phyloP scores from a whole-genome alignment of 768 basidiomycete genomes.

The Galerina sulciceps region DNA sequence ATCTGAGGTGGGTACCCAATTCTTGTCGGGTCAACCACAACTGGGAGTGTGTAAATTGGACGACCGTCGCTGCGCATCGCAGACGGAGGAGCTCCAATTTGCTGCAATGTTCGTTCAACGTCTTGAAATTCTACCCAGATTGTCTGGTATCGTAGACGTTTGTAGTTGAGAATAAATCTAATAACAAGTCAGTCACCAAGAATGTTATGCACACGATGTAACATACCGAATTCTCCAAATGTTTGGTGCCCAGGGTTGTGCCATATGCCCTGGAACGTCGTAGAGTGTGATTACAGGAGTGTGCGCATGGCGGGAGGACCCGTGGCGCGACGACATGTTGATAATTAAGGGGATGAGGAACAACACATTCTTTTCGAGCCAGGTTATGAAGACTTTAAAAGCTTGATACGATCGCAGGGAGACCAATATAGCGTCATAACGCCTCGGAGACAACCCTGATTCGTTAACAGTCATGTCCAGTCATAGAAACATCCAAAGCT shows the following conservation, averaged over 20 bases:
- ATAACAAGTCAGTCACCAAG: constrained; percentile 2
- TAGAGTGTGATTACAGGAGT: constrained; percentile 65
- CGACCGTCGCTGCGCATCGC: constrained; percentile 57
- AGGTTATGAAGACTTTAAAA: constrained; percentile 18
- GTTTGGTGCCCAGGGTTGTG: constrained; percentile 79
- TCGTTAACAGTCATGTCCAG: constrained; percentile 25
- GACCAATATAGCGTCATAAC: constrained; percentile 20
- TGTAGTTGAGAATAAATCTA: constrained; percentile 79
- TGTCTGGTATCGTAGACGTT: constrained; percentile 71
- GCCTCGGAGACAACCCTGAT: constrained; percentile 23
- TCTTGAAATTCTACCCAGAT: constrained; percentile 74
- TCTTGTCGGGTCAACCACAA: constrained; percentile 62
- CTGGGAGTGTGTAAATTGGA: constrained; percentile 71
- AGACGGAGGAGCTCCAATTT: constrained; percentile 64
- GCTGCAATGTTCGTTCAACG: constrained; percentile 61
- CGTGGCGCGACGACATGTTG: constrained; percentile 25
- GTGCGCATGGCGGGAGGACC: constrained; percentile 20
- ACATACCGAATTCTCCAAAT: constrained; percentile 71
- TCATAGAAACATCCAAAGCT: constrained; percentile 25
- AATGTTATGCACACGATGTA: not conserved
- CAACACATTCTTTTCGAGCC: constrained; percentile 4
- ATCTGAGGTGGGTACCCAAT: constrained; percentile 50
- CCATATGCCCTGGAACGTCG: constrained; percentile 62
- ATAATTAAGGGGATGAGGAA: constrained; percentile 5
- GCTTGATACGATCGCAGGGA: constrained; percentile 8